A percentile compares a stretch with the other conserved stretches of the same genome.
Evolutionary conservation across 2,329 filamentous ascomycete genomes (phyloP).

Genomic region (Monilinia laxa): DNA sequence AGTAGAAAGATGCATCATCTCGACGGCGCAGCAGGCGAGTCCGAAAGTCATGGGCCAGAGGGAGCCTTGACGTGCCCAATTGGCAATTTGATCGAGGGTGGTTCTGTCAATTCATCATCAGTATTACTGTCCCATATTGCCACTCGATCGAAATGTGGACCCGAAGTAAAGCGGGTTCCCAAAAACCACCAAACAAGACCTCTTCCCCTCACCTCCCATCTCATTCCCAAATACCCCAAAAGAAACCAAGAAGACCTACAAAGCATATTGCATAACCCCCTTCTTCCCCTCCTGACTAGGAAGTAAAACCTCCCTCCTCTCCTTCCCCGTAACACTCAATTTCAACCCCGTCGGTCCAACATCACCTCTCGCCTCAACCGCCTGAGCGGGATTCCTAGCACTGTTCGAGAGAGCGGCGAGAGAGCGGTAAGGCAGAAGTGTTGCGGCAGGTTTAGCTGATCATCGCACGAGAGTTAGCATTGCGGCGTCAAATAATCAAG

Average conservation of each 20-base stretch:
- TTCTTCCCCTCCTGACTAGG: slow-evolving; percentile 78
- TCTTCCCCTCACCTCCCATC: not conserved
- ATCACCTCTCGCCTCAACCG: not conserved
- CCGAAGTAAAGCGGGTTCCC: not conserved
- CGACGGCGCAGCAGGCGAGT: slow-evolving; percentile 83
- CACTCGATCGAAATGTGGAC: not conserved
- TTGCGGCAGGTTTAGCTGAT: slow-evolving; percentile 63
- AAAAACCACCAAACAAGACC: not conserved
- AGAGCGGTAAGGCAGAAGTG: slow-evolving; percentile 63
- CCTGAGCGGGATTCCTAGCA: slow-evolving; percentile 58
- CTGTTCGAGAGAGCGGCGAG: slow-evolving; percentile 65
- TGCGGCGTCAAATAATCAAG: no score
- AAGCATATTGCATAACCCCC: slow-evolving; percentile 78
- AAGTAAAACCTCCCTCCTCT: slow-evolving; percentile 70
- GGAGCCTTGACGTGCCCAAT: slow-evolving; percentile 82
- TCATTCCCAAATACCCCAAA: no score
- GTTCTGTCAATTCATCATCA: slow-evolving; percentile 51
- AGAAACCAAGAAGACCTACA: slow-evolving; percentile 58
- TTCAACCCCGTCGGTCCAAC: not conserved
- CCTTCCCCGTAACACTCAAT: slow-evolving; percentile 49
- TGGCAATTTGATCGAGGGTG: slow-evolving; percentile 74
- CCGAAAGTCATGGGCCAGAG: slow-evolving; percentile 89
- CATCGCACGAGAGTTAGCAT: slow-evolving; percentile 5
- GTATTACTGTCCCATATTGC: not conserved
- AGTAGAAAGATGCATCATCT: slow-evolving; percentile 91